Base-by-base conservation (phyloP, 129 eudicot genomes). In the Centella asiatica region DNA sequence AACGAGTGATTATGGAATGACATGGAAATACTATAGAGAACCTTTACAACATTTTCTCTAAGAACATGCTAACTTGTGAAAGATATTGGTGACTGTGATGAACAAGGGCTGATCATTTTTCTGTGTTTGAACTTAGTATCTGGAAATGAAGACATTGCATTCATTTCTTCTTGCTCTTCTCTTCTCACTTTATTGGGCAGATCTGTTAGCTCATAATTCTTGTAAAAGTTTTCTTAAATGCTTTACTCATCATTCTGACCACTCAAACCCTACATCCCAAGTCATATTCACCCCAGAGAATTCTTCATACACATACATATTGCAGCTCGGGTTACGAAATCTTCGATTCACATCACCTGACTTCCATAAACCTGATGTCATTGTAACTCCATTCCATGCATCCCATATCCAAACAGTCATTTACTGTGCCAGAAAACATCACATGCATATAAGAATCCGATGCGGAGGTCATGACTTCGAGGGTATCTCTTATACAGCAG, bases 301-400 rank as follows among this genome's bases (percentile, higher is more conserved):
- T 37, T 27, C 73, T 28, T 66, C 73, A 8, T 72, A 61, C 49
- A 3, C 57, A 5, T 55, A 73, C 22, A 29, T 72, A 17, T 53
- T 64, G 23, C 66, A 7, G 22, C 50, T 57, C 28, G 57, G 62
- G 9, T 47, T 63, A 40, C 57, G 60, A 46, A 77, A 77, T 65
- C 75, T 57, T 4, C 25, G 74, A 13, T 36, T 56, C 5, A 12
- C 42, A 18, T 25, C 62, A 12, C 50, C 56, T 14, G 37, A 57
- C 4, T 25, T 18, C 19, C 59, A 6, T 15, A 68, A 67, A 44
- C 82, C 82, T 19, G 24, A 23, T 7, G 52, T 65, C 13, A 72
- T 77, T 24, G 60, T 77, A 36, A 52, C 76, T 6, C 82, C 82
- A 3, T 15, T 13, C 14, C 69, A 45, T n/a, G 73, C 62, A 46